Conservation (phyloP, 2,329 filamentous ascomycete species). For the Fusarium phyllophilum region DNA sequence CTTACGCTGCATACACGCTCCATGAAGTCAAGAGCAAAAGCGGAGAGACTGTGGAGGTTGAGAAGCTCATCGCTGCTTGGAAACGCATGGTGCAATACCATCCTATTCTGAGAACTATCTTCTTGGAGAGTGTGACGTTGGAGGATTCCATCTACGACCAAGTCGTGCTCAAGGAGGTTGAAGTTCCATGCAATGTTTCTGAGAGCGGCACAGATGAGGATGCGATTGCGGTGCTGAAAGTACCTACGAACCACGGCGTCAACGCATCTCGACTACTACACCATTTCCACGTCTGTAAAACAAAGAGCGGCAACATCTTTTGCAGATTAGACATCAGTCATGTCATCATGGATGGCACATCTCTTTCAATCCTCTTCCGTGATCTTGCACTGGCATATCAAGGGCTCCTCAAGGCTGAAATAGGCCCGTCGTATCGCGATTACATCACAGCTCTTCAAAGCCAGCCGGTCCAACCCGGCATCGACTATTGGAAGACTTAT, state of each 20-base stretch:
- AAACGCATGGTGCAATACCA: conserved; percentile 55
- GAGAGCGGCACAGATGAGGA: conserved; percentile 27
- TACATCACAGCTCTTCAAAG: conserved; percentile 26
- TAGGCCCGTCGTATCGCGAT: conserved; percentile 30
- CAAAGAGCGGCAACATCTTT: conserved; percentile 37
- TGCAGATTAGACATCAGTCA: conserved; percentile 39
- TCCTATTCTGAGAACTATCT: conserved; percentile 57
- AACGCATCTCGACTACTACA: conserved; percentile 11
- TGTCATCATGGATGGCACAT: conserved; percentile 37
- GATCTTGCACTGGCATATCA: conserved; percentile 31
- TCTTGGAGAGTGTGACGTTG: conserved; percentile 57
- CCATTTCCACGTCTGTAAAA: conserved; percentile 30
- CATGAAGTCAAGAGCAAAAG: conserved; percentile 36
- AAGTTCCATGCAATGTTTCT: conserved; percentile 7
- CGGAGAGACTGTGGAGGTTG: conserved; percentile 32
- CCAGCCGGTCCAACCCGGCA: not conserved
- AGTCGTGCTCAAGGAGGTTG: conserved; percentile 51
- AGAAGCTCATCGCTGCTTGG: conserved; percentile 45
- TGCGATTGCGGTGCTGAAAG: not conserved
- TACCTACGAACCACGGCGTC: conserved; percentile 4
- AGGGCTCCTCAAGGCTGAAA: not conserved
- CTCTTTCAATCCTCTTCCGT: conserved; percentile 34
- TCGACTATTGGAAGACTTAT: conserved; percentile 33
- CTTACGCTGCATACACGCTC: conserved; percentile 49
- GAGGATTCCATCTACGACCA: conserved; percentile 58